Base-by-base conservation (phyloP, 1,284 basidiomycete species). In the Dichomitus squalens region DNA sequence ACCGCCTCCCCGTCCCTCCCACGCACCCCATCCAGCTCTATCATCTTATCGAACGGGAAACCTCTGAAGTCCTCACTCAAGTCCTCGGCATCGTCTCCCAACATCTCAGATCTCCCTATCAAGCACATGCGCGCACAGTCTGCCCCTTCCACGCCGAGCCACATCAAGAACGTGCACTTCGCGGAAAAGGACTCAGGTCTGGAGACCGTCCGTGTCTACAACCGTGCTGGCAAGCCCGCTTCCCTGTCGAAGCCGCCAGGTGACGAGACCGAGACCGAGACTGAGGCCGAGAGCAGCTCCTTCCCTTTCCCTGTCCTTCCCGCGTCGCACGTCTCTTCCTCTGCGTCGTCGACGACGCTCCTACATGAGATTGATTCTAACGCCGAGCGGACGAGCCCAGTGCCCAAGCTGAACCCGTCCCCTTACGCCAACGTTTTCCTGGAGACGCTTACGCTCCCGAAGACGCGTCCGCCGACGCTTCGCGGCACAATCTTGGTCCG, bases 81-180 rank as follows among this genome's bases (percentile, higher is more conserved):
- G 72, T 83, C 84, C 1, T 84, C 85, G 11, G 74, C 76, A 3
- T 86, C 85, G 1, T 76, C 81, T 2, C 83, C 83, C 25, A 75
- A 79, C 66, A 79, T 84, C 54, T 72, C 76, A 31, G 75, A 76
- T 35, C 70, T 90, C 12, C 82, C 83, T 35, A 60, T 59, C 55
- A 59, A 68, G 54, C 81, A 81, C 68, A 61, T 73, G 16, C 82
- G 80, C 62, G 79, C 80, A 31, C 76, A 81, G 65, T 88, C 84
- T 25, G 88, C 84, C 36, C 92, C 93, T 0, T 76, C 84, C 2
- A 90, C 92, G 0, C 92, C 93, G 0, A 76, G 75, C 31, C 63
- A 52, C n/a, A 83, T 83, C 6, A 98, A 98, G 77, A 90, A 87
- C 55, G 95, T 98, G 0, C 96, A 97, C 72, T 98, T 98, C 66